Evolutionary conservation across 75 land plant species (phyloP).

Genomic region (Chamaecyparis obtusa): DNA sequence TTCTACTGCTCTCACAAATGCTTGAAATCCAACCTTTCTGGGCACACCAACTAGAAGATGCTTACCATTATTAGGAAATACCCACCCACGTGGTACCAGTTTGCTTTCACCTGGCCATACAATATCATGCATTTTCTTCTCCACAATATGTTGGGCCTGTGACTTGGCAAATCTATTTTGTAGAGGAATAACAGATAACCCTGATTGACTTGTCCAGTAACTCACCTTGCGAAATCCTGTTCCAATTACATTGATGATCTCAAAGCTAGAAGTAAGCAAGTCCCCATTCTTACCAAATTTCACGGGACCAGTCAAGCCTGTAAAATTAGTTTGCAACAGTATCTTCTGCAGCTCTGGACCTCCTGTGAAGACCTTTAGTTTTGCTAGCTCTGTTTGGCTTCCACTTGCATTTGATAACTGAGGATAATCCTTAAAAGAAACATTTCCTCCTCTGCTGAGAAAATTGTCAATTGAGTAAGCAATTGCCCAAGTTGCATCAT

Average conservation of each 20-base stretch:
- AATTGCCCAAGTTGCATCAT: constrained; percentile 41
- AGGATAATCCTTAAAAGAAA: constrained; percentile 22
- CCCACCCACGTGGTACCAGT: constrained; percentile 58
- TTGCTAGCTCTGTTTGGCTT: constrained; percentile 14
- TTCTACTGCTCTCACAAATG: constrained; percentile 32
- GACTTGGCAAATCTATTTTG: constrained; percentile 11
- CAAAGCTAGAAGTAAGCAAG: constrained; percentile 32
- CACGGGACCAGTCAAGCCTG: constrained; percentile 46
- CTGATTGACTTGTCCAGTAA: constrained; percentile 51
- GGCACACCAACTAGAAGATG: constrained; percentile 60
- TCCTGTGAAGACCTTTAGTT: constrained; percentile 27
- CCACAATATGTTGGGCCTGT: neutral
- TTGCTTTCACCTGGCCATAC: constrained; percentile 42
- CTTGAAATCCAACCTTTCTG: constrained; percentile 48
- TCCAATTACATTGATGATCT: constrained; percentile 55
- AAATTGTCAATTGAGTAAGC: constrained; percentile 33
- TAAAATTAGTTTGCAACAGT: constrained; percentile 20
- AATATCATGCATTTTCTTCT: constrained; percentile 22
- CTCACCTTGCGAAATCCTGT: constrained; percentile 42
- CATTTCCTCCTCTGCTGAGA: constrained; percentile 13
- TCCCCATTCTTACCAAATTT: constrained; percentile 37
- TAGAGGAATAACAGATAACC: constrained; percentile 23
- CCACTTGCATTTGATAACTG: constrained; percentile 9
- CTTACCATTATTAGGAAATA: constrained; percentile 49
- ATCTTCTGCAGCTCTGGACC: constrained; percentile 16